Percentiles rank a stretch among this genome's conserved stretches.
These are phyloP conservation scores for Nicotiana obtusifolia DNA, from an alignment of 257 asterid species.

Conservation along the genomic window DNA sequence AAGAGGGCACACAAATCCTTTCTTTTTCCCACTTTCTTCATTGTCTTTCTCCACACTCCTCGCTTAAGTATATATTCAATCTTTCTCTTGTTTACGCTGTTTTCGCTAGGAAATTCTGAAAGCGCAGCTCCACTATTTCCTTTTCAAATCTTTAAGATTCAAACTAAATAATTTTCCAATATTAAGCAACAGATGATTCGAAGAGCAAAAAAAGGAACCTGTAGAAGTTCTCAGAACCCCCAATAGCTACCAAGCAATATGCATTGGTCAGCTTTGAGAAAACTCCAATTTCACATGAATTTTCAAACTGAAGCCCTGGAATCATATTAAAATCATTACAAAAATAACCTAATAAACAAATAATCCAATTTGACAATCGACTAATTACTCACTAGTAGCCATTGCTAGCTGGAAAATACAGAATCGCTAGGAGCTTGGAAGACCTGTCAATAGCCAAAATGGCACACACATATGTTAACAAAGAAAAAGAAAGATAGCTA, in stretches of 20 bases:
- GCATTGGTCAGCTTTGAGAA: constrained; percentile 94
- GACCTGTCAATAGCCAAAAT: neutral
- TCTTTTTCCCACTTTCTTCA: neutral
- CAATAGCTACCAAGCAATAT: constrained; percentile 86
- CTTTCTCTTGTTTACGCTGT: neutral
- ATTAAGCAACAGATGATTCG: neutral
- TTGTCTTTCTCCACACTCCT: neutral
- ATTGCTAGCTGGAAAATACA: neutral
- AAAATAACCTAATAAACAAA: neutral
- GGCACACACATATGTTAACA: neutral
- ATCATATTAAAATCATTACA: neutral
- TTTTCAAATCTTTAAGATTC: neutral
- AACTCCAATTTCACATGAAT: constrained; percentile 83
- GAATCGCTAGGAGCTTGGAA: neutral
- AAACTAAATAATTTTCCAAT: neutral
- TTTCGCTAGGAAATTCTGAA: neutral
- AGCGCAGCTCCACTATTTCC: neutral
- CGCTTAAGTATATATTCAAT: neutral
- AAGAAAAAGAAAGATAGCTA: neutral
- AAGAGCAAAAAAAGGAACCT: constrained; percentile 30
- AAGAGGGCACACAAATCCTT: neutral
- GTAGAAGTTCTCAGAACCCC: constrained; percentile 94
- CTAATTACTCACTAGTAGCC: constrained; percentile 27
- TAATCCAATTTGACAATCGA: neutral
- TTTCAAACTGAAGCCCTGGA: constrained; percentile 86